phyloP scores from a whole-genome alignment of 148 eudicot genomes.

The Suaeda aralocaspica region DNA sequence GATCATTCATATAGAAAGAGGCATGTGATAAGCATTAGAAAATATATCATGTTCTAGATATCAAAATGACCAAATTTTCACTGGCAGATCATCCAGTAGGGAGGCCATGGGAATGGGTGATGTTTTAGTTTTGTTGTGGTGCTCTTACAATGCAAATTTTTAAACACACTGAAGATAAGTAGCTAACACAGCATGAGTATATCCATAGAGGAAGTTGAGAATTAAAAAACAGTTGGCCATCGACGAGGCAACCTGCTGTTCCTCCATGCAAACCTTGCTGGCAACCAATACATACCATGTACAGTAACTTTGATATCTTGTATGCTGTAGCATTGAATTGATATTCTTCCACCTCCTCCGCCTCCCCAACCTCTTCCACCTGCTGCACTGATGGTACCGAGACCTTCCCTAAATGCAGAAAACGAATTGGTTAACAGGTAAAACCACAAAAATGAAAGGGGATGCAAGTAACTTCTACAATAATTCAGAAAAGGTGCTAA shows the following conservation, averaged over 20 bases:
- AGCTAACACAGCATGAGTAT: neutral
- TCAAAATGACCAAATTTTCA: neutral
- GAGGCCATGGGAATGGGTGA: neutral
- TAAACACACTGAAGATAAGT: neutral
- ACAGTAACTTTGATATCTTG: conserved; percentile 67
- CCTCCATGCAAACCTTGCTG: neutral
- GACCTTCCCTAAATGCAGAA: conserved; percentile 50
- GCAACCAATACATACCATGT: conserved; percentile 52
- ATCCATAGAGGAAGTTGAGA: neutral
- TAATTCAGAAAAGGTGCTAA: neutral
- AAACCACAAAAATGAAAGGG: neutral
- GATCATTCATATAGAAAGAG: neutral
- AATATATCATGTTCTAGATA: neutral
- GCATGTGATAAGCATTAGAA: neutral
- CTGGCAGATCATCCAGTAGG: neutral
- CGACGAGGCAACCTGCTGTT: neutral
- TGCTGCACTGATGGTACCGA: conserved; percentile 74
- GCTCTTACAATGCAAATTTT: neutral
- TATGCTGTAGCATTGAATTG: conserved; percentile 66
- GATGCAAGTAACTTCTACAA: neutral
- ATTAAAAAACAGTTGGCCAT: neutral
- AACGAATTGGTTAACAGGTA: neutral
- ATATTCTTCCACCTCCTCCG: conserved; percentile 86
- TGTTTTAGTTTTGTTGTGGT: neutral
- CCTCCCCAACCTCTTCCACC: conserved; percentile 92